phyloP scores from a whole-genome alignment of 345 rosid genomes.

The Sisymbrium irio region DNA sequence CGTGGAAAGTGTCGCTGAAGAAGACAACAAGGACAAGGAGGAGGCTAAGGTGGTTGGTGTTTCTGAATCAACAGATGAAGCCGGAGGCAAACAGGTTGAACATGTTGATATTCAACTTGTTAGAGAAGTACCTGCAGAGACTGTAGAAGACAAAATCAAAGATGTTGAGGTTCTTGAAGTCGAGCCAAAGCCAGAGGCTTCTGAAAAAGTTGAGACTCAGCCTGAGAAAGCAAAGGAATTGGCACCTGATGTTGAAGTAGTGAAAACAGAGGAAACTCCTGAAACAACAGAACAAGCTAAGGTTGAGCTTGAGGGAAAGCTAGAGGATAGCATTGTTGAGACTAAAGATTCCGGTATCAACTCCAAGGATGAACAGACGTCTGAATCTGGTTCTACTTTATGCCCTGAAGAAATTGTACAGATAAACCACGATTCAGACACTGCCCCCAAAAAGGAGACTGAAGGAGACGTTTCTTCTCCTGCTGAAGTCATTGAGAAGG shows the following conservation, averaged over 20 bases:
- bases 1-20: constrained; percentile 6
- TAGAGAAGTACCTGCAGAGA: constrained; percentile 21
- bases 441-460: constrained; percentile 6
- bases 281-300: constrained; percentile 11
- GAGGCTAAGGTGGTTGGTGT: constrained; percentile 12
- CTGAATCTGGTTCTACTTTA: constrained; percentile 1
- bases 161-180: constrained; percentile 19
- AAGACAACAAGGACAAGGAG: constrained; percentile 15
- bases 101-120: constrained; percentile 23
- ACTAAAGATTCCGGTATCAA: constrained; percentile 14
- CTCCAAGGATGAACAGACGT: background rate
- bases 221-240: constrained; percentile 16
- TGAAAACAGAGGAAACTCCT: constrained; percentile 18
- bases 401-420: background rate
- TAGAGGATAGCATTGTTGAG: constrained; percentile 8
- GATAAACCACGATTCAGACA: constrained; percentile 12
- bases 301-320: constrained; percentile 24
- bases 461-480: constrained; percentile 1
- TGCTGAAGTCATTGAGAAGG: constrained; percentile 21
- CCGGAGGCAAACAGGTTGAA: constrained; percentile 18
- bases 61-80: constrained; percentile 13
- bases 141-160: constrained; percentile 7
- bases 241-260: constrained; percentile 18
- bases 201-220: constrained; percentile 14
- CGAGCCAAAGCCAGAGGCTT: constrained; percentile 16